phyloP scores from a whole-genome alignment of 495 filamentous ascomycete genomes.

The Clavariopsis aquatica region DNA sequence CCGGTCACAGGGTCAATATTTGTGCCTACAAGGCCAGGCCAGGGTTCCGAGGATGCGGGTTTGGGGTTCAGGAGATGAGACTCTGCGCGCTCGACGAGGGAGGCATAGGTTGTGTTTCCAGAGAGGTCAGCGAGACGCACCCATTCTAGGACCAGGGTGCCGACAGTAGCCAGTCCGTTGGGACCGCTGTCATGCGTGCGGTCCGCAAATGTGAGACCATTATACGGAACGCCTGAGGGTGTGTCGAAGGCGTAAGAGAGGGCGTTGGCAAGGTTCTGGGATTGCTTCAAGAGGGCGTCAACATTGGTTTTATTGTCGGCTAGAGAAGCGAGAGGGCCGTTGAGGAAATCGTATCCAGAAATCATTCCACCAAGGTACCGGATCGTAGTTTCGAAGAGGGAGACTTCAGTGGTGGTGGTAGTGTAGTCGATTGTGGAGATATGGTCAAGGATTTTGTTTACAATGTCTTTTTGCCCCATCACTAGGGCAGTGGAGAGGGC shows the following conservation, averaged over 20 bases:
- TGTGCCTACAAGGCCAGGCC: conserved; percentile 74
- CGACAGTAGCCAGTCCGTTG: conserved; percentile 44
- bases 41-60: conserved; percentile 66
- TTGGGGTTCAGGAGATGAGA: conserved; percentile 68
- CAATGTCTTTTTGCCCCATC: conserved; percentile 68
- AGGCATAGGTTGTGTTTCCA: conserved; percentile 63
- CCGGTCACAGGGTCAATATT: conserved; percentile 65
- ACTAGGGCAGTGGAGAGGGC: conserved; percentile 78
- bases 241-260: conserved; percentile 80
- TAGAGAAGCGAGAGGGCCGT: conserved; percentile 63
- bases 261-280: conserved; percentile 66
- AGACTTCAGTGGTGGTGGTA: conserved; percentile 59
- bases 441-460: conserved; percentile 68
- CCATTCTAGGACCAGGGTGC: conserved; percentile 72
- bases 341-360: conserved; percentile 80
- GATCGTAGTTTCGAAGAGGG: conserved; percentile 88
- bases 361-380: conserved; percentile 80
- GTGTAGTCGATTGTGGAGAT: conserved; percentile 70
- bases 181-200: conserved; percentile 21
- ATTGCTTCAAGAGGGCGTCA: conserved; percentile 63
- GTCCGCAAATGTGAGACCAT: conserved; percentile 64
- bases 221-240: conserved; percentile 72
- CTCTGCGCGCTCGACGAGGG: conserved; percentile 68
- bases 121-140: conserved; percentile 78
- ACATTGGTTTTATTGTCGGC: conserved; percentile 48